Evolutionary conservation across 179 eudicot genomes (phyloP).

Genomic region (Camellia oleifera): DNA sequence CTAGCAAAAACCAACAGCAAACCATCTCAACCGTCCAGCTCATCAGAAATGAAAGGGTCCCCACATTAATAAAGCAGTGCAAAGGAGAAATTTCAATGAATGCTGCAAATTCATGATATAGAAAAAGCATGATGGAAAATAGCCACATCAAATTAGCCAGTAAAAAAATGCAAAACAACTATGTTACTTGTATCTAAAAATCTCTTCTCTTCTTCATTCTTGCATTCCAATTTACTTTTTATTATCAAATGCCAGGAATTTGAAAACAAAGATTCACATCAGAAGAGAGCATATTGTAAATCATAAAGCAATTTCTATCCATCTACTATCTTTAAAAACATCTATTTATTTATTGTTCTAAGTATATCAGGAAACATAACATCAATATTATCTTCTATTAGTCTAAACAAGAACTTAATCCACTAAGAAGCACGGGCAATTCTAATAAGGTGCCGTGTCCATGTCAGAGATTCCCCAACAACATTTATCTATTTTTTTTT

Average conservation of each 20-base stretch:
- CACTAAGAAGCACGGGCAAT: no score
- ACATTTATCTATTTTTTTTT: no score
- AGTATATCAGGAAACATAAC: neutral
- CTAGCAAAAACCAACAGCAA: slow-evolving; percentile 32
- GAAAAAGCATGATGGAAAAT: neutral
- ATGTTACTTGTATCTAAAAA: neutral
- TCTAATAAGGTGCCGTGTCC: no score
- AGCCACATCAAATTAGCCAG: neutral
- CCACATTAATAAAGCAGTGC: neutral
- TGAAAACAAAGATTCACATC: neutral
- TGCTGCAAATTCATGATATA: neutral
- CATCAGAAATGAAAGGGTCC: neutral
- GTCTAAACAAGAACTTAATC: no score
- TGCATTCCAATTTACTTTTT: neutral
- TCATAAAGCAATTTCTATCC: neutral
- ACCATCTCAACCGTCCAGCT: neutral
- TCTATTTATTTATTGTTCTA: neutral
- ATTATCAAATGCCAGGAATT: neutral
- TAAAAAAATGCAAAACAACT: neutral
- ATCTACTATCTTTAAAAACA: neutral
- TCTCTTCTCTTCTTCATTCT: neutral
- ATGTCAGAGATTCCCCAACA: no score
- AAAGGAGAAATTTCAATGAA: neutral
- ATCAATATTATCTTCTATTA: neutral
- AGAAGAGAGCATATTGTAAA: neutral